Base-by-base conservation (phyloP, 768 basidiomycete species). In the Boletus patriciae region DNA sequence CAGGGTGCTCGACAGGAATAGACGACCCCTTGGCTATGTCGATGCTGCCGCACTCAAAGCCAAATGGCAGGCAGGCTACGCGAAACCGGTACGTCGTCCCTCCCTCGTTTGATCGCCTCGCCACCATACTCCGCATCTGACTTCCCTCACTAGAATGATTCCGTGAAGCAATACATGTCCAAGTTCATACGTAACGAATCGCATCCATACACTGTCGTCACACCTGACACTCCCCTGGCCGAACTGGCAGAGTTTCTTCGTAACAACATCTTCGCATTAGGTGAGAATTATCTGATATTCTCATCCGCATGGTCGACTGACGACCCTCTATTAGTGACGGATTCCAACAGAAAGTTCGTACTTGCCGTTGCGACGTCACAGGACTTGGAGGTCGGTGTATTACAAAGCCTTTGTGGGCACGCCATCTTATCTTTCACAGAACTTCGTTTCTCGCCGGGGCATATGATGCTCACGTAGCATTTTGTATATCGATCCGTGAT, bases 211-310 rank as follows among this genome's bases (percentile, higher is more conserved):
- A 87, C 84, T 13, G 73, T 88, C 52, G 91, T 96, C 62, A 92
- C 92, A 1, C 92, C 93, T 1, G 74, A 82, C 44, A 88, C 93
- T 7, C 81, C 90, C 3, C 78, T 96, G 11, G 81, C 82, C 1
- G 90, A 92, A 13, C 77, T 96, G n/a, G 92, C 94, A 63, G 77
- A 76, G 12, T 97, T 97, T 72, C 76, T 96, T 50, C 74, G 78
- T 60, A 52, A 76, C 21, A 87, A 91, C 60, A 79, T 88, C 40
- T 93, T 93, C 60, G 92, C 90, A 3, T 72, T 94, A 27, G 87
- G 91, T 88, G 50, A 45, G 79, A 65, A 13, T 33, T 46, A n/a
- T n/a, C 44, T 19, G 18, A 36, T 25, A 13, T 44, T 27, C 48
- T 46, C 42, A 40, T 11, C 37, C 11, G 37, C 38, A 19, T n/a